A percentile compares a stretch with the other conserved stretches of the same genome.
phyloP scores from a whole-genome alignment of 805 yeast genomes.

The Candida alai region DNA sequence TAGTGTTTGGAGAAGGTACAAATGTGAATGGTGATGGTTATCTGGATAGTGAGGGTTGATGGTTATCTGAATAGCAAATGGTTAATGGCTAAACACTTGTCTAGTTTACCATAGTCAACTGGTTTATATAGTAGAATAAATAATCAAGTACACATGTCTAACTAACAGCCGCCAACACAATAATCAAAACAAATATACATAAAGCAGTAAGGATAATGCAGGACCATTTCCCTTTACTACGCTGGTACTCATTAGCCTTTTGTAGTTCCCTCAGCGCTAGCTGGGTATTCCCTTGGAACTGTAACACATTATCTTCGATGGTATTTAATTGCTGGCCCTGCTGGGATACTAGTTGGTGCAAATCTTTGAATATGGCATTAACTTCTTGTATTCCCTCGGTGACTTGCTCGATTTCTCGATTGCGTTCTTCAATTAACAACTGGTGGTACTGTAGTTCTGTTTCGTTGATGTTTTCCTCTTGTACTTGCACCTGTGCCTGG shows the following conservation, averaged over 20 bases:
- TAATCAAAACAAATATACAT: constrained; percentile 52
- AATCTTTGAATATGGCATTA: constrained; percentile 77
- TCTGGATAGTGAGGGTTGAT: too few relatives aligned
- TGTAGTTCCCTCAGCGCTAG: constrained; percentile 66
- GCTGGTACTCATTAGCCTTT: constrained; percentile 75
- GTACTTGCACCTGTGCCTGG: constrained; percentile 26
- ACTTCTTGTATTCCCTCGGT: constrained; percentile 80
- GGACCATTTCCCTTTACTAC: constrained; percentile 66
- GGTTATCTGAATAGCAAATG: too few relatives aligned
- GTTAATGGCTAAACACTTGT: too few relatives aligned
- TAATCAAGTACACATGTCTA: constrained; percentile 14
- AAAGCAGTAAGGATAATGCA: constrained; percentile 60
- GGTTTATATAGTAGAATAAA: background rate
- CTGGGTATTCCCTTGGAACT: constrained; percentile 59
- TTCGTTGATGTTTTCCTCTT: constrained; percentile 40
- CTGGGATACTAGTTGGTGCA: constrained; percentile 72
- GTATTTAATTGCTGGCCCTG: constrained; percentile 85
- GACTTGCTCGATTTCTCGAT: constrained; percentile 66
- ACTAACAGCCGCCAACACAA: constrained; percentile 53
- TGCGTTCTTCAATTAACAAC: constrained; percentile 65
- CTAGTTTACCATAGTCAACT: background rate
- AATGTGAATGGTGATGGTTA: too few relatives aligned
- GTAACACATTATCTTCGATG: constrained; percentile 73
- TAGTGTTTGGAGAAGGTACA: too few relatives aligned
- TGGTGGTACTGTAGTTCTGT: constrained; percentile 60